phyloP scores from a whole-genome alignment of 257 asterid species.

The Nicotiana undulata region DNA sequence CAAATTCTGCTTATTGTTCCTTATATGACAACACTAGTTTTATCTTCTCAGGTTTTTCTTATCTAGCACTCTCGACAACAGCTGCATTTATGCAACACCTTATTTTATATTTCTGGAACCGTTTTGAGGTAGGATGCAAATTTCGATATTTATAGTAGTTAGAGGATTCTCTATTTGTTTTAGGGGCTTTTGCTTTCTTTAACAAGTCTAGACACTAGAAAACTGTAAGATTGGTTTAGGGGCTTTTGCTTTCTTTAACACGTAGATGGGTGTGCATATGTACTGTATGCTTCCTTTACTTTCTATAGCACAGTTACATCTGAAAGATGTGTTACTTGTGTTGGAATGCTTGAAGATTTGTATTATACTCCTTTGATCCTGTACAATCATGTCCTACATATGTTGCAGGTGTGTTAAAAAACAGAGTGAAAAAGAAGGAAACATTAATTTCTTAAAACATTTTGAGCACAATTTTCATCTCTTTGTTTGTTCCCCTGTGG shows the following conservation, averaged over 20 bases:
- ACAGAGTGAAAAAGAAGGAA: not conserved
- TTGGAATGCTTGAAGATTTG: not conserved
- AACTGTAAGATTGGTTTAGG: not conserved
- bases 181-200: not conserved
- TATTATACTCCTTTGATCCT: constrained; percentile 1
- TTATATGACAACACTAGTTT: not conserved
- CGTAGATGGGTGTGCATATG: not conserved
- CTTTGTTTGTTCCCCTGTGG: not conserved
- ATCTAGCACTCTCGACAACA: constrained; percentile 91
- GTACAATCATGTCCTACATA: not conserved
- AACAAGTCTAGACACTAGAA: constrained; percentile 1
- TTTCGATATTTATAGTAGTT: not conserved
- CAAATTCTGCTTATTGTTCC: constrained; percentile 2
- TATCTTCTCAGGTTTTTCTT: constrained; percentile 68
- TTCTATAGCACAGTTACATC: not conserved
- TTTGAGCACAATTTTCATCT: not conserved
- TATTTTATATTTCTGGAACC: constrained; percentile 93
- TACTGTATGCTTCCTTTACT: not conserved
- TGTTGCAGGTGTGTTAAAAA: not conserved
- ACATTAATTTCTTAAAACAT: not conserved
- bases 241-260: not conserved
- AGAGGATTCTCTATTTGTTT: not conserved
- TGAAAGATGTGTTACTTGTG: not conserved
- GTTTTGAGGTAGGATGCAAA: constrained; percentile 65
- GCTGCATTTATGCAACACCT: constrained; percentile 99